phyloP scores from a whole-genome alignment of 2,329 filamentous ascomycete species.

The Rutstroemia sp. region DNA sequence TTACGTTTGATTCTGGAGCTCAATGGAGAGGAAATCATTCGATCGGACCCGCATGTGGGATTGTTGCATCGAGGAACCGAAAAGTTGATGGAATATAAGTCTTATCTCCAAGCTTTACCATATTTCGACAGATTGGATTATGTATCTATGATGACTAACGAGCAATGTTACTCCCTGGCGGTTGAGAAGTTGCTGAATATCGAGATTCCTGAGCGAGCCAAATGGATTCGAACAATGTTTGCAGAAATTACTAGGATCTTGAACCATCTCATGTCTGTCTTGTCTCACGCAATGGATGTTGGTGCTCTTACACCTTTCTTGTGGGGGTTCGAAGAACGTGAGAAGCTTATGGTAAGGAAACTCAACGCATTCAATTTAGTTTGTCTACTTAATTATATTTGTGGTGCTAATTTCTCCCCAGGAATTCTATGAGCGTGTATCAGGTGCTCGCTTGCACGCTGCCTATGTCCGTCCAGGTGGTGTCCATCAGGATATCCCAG shows the following conservation, averaged over 20 bases:
- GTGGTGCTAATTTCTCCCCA: conserved; percentile 32
- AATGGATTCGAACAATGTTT: conserved; percentile 95
- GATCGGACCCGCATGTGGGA: conserved; percentile 93
- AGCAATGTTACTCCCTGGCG: conserved; percentile 92
- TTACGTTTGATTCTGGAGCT: conserved; percentile 94
- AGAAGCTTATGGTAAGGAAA: conserved; percentile 89
- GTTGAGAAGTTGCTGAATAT: conserved; percentile 98
- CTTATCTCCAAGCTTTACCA: conserved; percentile 92
- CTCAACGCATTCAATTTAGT: conserved; percentile 12
- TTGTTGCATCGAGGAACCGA: conserved; percentile 94
- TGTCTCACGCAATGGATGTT: conserved; percentile 98
- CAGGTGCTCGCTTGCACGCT: conserved; percentile 91
- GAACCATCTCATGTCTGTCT: conserved; percentile 96
- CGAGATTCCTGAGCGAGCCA: conserved; percentile 89
- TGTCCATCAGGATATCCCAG: conserved; percentile 88
- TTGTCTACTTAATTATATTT: conserved; percentile 8
- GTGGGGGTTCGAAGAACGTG: conserved; percentile 99
- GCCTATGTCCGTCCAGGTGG: conserved; percentile 95
- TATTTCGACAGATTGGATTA: conserved; percentile 99
- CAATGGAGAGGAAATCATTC: conserved; percentile 94
- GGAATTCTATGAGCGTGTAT: conserved; percentile 99
- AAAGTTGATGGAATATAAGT: conserved; percentile 99
- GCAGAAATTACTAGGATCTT: conserved; percentile 88
- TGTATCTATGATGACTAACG: conserved; percentile 99
- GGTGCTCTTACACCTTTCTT: conserved; percentile 95